Evolutionary conservation across 2,329 filamentous ascomycete genomes (phyloP).

Genomic region (Tolypocladium pustulatum): DNA sequence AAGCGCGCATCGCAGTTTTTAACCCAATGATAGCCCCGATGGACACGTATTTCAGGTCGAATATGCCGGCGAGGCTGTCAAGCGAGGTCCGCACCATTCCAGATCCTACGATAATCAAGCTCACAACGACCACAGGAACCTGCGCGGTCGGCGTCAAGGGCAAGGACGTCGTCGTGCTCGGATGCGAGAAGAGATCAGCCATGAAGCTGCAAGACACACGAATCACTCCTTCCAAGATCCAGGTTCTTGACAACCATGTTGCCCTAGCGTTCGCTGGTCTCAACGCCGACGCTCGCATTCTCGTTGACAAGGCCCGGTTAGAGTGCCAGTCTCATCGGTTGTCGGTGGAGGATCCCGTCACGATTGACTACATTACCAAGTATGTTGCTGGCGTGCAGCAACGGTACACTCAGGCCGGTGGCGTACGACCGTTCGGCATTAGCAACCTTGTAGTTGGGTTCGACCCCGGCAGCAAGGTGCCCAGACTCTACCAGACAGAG

Average conservation of each 20-base stretch:
- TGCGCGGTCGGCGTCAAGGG: conserved; percentile 98
- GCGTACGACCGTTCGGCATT: conserved; percentile 96
- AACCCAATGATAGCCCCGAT: conserved; percentile 66
- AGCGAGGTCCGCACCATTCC: conserved; percentile 59
- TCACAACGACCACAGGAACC: conserved; percentile 51
- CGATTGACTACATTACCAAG: conserved; percentile 99
- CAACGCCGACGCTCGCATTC: conserved; percentile 94
- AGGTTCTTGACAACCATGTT: conserved; percentile 88
- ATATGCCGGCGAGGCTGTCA: conserved; percentile 97
- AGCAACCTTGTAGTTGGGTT: conserved; percentile 98
- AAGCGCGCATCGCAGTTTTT: conserved; percentile 18
- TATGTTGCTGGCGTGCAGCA: conserved; percentile 97
- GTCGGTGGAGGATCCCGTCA: conserved; percentile 93
- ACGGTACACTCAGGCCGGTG: conserved; percentile 96
- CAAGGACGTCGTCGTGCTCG: conserved; percentile 84
- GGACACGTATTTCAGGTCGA: conserved; percentile 99
- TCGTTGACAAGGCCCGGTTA: conserved; percentile 94
- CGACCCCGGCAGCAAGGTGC: conserved; percentile 80
- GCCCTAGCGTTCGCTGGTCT: conserved; percentile 94
- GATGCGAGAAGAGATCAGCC: conserved; percentile 96
- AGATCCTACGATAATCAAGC: conserved; percentile 6
- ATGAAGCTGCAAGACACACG: conserved; percentile 99
- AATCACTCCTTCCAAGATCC: conserved; percentile 98
- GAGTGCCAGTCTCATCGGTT: conserved; percentile 96
- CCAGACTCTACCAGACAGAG: conserved; percentile 93